Conservation (phyloP, 1,284 basidiomycete genomes). For the Pholiota adiposa region DNA sequence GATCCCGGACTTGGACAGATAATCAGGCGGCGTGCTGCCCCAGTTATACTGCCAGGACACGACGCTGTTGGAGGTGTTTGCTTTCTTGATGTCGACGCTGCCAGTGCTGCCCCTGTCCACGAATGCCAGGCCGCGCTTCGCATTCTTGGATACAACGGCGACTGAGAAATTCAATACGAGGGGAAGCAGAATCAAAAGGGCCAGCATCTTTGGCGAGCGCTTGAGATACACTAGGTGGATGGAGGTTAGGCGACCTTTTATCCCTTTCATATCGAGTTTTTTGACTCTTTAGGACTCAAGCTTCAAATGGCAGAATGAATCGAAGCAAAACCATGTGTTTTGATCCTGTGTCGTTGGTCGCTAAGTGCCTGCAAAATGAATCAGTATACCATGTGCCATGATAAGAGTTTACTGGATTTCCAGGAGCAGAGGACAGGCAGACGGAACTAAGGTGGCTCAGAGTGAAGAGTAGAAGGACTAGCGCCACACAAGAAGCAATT, state of each 20-base stretch:
- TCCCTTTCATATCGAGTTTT: too few relatives aligned
- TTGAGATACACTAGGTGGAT: neutral
- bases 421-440: too few relatives aligned
- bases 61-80: conserved; percentile 42
- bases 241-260: neutral
- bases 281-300: too few relatives aligned
- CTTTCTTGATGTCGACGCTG: conserved; percentile 37
- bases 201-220: neutral
- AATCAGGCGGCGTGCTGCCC: conserved; percentile 39
- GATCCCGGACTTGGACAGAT: conserved; percentile 40
- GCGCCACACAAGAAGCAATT: neutral
- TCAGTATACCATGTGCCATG: too few relatives aligned
- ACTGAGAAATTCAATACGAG: neutral
- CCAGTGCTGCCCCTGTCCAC: conserved; percentile 37
- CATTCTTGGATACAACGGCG: conserved; percentile 23
- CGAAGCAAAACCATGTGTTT: neutral
- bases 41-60: conserved; percentile 51
- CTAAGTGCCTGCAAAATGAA: neutral
- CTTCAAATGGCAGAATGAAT: neutral
- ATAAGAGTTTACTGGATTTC: too few relatives aligned
- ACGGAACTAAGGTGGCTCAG: too few relatives aligned
- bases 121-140: conserved; percentile 47
- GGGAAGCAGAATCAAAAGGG: neutral
- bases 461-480: neutral
- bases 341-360: neutral